These are phyloP conservation scores for Hordeum marinum DNA, from an alignment of 176 grass and related monocot species.

Conservation along the genomic window DNA sequence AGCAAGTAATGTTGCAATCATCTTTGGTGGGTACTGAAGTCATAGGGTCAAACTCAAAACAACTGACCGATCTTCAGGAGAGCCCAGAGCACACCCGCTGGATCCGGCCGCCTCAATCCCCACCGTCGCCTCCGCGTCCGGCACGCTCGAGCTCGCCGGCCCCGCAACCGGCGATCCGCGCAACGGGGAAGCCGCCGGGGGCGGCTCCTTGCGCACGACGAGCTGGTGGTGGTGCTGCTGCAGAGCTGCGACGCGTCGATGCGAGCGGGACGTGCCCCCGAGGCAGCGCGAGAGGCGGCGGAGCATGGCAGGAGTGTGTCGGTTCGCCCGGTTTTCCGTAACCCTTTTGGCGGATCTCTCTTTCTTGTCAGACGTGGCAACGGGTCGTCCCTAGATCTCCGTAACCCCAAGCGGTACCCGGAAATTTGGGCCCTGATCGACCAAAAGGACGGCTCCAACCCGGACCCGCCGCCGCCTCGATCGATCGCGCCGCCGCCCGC, in stretches of 20 bases:
- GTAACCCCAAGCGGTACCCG: neutral
- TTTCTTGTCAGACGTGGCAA: neutral
- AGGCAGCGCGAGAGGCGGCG: neutral
- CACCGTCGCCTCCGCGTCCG: neutral
- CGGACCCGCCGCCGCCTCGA: neutral
- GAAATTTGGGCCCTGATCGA: neutral
- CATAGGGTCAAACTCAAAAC: no score
- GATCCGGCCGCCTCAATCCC: neutral
- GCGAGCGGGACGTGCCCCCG: neutral
- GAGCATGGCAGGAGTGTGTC: neutral
- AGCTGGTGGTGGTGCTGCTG: neutral
- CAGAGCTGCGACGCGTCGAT: neutral
- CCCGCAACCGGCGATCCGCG: neutral
- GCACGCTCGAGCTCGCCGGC: neutral
- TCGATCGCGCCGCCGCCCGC: neutral
- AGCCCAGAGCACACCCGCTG: neutral
- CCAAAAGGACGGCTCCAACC: neutral
- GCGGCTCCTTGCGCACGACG: neutral
- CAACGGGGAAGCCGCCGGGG: neutral
- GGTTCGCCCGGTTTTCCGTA: neutral
- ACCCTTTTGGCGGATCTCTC: no score
- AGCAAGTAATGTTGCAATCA: no score
- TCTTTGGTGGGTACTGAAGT: no score
- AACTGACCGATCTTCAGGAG: neutral
- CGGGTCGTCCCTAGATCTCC: neutral